Conservation (phyloP, 768 basidiomycete species). For the Pleurotus sapidus region DNA sequence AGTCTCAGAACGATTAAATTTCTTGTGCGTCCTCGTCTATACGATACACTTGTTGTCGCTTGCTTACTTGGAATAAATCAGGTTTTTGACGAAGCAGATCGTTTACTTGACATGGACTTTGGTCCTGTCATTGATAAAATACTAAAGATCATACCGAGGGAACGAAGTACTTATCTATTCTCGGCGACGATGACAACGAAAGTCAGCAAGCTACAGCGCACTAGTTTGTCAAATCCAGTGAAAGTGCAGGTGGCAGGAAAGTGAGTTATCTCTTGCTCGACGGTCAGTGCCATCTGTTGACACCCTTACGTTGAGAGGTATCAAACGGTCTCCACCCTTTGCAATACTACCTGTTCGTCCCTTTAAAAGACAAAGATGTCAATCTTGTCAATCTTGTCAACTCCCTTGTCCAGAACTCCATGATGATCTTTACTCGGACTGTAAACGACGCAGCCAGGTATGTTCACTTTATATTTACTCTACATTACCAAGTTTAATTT, state of each 20-base stretch:
- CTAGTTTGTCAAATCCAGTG: slow-evolving; percentile 91
- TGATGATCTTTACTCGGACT: slow-evolving; percentile 95
- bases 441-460: slow-evolving; percentile 89
- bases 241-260: slow-evolving; percentile 91
- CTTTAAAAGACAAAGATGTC: slow-evolving; percentile 87
- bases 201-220: slow-evolving; percentile 93
- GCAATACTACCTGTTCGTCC: slow-evolving; percentile 95
- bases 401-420: slow-evolving; percentile 85
- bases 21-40: slow-evolving; percentile 51
- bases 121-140: slow-evolving; percentile 95
- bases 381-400: slow-evolving; percentile 89
- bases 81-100: slow-evolving; percentile 98
- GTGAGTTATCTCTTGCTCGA: slow-evolving; percentile 39
- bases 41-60: not conserved
- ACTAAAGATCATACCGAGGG: slow-evolving; percentile 90
- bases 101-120: slow-evolving; percentile 95
- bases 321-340: slow-evolving; percentile 94
- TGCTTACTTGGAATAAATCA: slow-evolving; percentile 23
- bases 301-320: slow-evolving; percentile 53
- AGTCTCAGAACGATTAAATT: slow-evolving; percentile 83
- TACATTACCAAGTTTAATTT: not conserved
- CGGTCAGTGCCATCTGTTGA: slow-evolving; percentile 4
- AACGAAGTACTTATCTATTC: slow-evolving; percentile 93
- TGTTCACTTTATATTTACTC: not conserved
- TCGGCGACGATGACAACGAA: slow-evolving; percentile 99